phyloP scores from a whole-genome alignment of 495 filamentous ascomycete genomes.

The Aspergillus leporis region DNA sequence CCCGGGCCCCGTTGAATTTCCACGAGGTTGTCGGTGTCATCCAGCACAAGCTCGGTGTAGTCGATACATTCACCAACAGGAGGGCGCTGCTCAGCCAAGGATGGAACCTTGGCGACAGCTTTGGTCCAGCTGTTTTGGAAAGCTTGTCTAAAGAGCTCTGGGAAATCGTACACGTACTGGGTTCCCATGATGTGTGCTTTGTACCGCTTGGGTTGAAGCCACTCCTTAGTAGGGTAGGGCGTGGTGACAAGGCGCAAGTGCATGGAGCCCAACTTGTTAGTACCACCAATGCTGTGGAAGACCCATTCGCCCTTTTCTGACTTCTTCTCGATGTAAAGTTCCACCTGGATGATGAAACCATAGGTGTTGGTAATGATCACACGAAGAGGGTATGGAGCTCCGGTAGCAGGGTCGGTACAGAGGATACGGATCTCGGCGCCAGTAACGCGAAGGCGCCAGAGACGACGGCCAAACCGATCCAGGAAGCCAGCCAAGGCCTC shows the following conservation, averaged over 20 bases:
- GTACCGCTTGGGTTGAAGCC: slow-evolving; percentile 98
- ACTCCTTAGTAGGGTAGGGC: slow-evolving; percentile 97
- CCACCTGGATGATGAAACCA: slow-evolving; percentile 97
- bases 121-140: slow-evolving; percentile 93
- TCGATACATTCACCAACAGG: slow-evolving; percentile 89
- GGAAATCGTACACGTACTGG: slow-evolving; percentile 99
- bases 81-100: slow-evolving; percentile 78
- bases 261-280: slow-evolving; percentile 92
- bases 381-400: slow-evolving; percentile 87
- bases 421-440: slow-evolving; percentile 98
- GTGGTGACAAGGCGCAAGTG: slow-evolving; percentile 87
- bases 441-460: slow-evolving; percentile 94
- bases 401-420: slow-evolving; percentile 85
- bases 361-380: slow-evolving; percentile 98
- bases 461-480: slow-evolving; percentile 91
- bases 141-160: slow-evolving; percentile 96
- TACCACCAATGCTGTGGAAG: slow-evolving; percentile 96
- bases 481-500: slow-evolving; percentile 93
- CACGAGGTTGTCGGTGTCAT: slow-evolving; percentile 87
- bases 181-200: slow-evolving; percentile 99
- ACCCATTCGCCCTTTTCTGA: slow-evolving; percentile 96
- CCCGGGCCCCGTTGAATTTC: slow-evolving; percentile 94
- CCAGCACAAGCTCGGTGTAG: slow-evolving; percentile 88
- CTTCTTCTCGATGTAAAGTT: slow-evolving; percentile 96
- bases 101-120: slow-evolving; percentile 66